Evolutionary conservation across 495 filamentous ascomycete species (phyloP).

Genomic region (Aspergillus steynii): DNA sequence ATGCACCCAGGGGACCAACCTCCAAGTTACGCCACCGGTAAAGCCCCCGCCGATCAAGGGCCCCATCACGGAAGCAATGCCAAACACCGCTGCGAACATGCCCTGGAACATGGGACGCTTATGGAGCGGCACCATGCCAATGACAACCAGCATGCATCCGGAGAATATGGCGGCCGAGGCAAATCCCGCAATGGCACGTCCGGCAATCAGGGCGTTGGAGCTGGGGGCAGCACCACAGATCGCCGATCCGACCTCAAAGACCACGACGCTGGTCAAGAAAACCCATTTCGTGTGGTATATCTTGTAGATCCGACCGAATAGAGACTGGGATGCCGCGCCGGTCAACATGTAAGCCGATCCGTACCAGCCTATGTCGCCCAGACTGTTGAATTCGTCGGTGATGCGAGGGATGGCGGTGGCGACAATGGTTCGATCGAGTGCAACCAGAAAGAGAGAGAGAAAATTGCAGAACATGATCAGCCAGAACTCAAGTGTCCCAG

Average conservation of each 20-base stretch:
- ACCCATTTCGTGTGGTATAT: slow-evolving; percentile 46
- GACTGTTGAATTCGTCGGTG: slow-evolving; percentile 27
- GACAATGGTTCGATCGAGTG: slow-evolving; percentile 40
- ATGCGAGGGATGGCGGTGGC: slow-evolving; percentile 23
- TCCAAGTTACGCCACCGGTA: slow-evolving; percentile 26
- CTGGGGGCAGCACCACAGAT: slow-evolving; percentile 72
- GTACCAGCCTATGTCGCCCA: slow-evolving; percentile 54
- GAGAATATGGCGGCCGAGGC: slow-evolving; percentile 66
- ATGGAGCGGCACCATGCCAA: slow-evolving; percentile 54
- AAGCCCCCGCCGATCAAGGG: slow-evolving; percentile 36
- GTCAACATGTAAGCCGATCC: slow-evolving; percentile 48
- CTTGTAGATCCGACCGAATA: slow-evolving; percentile 37
- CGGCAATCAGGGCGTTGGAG: slow-evolving; percentile 70
- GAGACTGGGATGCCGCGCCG: slow-evolving; percentile 41
- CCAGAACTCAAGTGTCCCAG: not conserved
- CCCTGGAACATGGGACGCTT: slow-evolving; percentile 54
- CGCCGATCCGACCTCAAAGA: slow-evolving; percentile 72
- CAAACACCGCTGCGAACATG: slow-evolving; percentile 45
- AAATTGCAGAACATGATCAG: slow-evolving; percentile 10
- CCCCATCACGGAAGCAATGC: slow-evolving; percentile 52
- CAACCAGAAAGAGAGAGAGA: slow-evolving; percentile 59
- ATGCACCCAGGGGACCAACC: slow-evolving; percentile 16
- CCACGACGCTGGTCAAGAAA: slow-evolving; percentile 23
- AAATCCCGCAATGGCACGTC: slow-evolving; percentile 74
- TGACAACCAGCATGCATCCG: slow-evolving; percentile 54